Evolutionary conservation across 768 basidiomycete species (phyloP), one percentile per base, ranked within the genome.

Genomic region (Kwoniella dendrophila): DNA sequence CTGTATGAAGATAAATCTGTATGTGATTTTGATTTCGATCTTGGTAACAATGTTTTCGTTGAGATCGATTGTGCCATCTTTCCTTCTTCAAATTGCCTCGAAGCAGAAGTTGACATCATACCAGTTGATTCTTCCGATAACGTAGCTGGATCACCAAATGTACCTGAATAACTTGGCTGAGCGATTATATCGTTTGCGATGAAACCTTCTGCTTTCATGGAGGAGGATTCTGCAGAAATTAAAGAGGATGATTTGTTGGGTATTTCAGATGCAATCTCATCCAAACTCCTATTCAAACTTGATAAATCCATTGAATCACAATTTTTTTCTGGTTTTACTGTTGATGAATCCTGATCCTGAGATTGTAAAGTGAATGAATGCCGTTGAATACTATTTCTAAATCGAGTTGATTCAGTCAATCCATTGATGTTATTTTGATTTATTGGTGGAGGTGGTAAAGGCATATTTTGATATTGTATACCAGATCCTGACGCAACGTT

Each of bases 11-110:
- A 60, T 16, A 70, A 36, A 34, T 66, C 68, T 10, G 52, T 55
- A 5, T 47, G 45, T 18, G 69, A 70, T 51, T 67, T 67, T 29
- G 65, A 67, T 18, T 55, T 34, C 18, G 60, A 63, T 18, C 49
- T 32, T 4, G 64, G 60, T 3, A 69, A 55, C 38, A 40, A 38
- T 33, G 27, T 41, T 18, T 50, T 33, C 34, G 57, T 59, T 2
- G 34, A 18, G 8, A 36, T 41, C 26, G 57, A 59, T 16, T n/a
- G n/a, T n/a, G n/a, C n/a, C n/a, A n/a, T n/a, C n/a, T n/a, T n/a
- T n/a, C n/a, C n/a, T n/a, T n/a, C n/a, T n/a, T n/a, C n/a, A n/a
- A n/a, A n/a, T n/a, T n/a, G n/a, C n/a, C n/a, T n/a, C n/a, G 57
- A 50, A 12, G 57, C 49, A 33, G 27, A 5, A 45, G 44, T 18